Conservation (phyloP, 106 monocot genomes). For the Allium sativum region DNA sequence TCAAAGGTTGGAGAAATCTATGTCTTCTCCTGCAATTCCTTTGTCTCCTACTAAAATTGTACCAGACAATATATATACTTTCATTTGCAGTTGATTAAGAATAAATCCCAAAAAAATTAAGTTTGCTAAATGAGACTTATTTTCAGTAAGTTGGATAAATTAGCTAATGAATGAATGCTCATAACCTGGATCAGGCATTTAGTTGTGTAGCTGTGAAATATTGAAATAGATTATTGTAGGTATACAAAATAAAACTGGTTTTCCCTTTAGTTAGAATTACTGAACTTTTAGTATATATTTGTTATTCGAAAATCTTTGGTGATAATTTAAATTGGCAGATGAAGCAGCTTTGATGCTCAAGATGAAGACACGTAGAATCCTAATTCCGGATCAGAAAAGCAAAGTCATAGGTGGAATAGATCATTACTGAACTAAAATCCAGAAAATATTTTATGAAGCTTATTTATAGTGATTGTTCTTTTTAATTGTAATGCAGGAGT, state of each 20-base stretch:
- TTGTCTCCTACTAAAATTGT: conserved; percentile 12
- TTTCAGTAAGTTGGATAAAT: no score
- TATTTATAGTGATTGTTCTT: no score
- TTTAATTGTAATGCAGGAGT: conserved; percentile 4
- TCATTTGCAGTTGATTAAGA: background rate
- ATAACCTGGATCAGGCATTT: no score
- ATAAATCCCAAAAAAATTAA: no score
- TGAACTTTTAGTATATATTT: no score
- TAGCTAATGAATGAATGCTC: no score
- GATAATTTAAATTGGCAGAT: conserved; percentile 20
- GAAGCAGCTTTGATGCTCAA: conserved; percentile 48
- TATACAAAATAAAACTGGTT: no score
- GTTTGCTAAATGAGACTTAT: no score
- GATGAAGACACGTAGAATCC: conserved; percentile 41
- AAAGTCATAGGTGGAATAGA: conserved; percentile 27
- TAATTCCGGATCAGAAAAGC: conserved; percentile 22
- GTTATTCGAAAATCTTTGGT: background rate
- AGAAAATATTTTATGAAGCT: background rate
- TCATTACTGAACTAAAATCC: background rate
- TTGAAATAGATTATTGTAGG: no score
- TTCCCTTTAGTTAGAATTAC: no score
- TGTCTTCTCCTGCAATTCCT: conserved; percentile 17
- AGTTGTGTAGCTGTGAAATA: no score
- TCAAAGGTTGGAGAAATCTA: conserved; percentile 16
- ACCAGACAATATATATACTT: background rate